Base-by-base conservation (phyloP, 352 stramenopile species). In the Globisporangium paddicum region DNA sequence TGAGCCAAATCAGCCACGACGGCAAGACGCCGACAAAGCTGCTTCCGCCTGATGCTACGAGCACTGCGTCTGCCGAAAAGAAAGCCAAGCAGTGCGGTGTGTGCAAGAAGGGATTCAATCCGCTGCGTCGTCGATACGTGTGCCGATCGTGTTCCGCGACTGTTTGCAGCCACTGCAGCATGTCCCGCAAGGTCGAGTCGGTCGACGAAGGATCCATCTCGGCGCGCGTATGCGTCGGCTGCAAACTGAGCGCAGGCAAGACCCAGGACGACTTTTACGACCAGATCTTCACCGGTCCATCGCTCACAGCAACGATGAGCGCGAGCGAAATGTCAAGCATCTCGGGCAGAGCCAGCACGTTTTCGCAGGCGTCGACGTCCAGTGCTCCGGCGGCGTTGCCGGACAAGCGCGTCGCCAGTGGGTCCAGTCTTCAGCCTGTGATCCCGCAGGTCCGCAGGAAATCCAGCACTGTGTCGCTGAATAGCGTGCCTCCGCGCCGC, bases 51-150 rank as follows among this genome's bases (percentile, higher is more conserved):
- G 40, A 60, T 13, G 67, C 62, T 42, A 50, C 18, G 26, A 46
- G 30, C 10, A 42, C 32, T 35, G 50, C 26, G 14, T 49, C 47
- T 13, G 42, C 32, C 23, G 68, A 84, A 47, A 89, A 89, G 56
- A 90, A 82, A 59, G 73, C 63, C 25, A 86, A 84, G 51, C 73
- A 89, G 55, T 95, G 86, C 61, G 75, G 75, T 0, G 77, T 90
- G 9, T 95, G 86, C 60, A 81, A 77, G 63, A 95, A 93, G 65
- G 79, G 72, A 49, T 95, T 95, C 58, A 93, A 91, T 47, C 82
- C 86, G 25, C 58, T 95, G 64, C 77, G 83, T 5, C 71, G 86
- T 28, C 77, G 84, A 49, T 86, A 95, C 65, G 76, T 80, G 49
- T 95, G 86, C 61, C 75, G 83, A 32, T 79, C 73, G 38, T 95